Conservation (phyloP, 2,329 filamentous ascomycete genomes). For the Phialemoniopsis sp. region DNA sequence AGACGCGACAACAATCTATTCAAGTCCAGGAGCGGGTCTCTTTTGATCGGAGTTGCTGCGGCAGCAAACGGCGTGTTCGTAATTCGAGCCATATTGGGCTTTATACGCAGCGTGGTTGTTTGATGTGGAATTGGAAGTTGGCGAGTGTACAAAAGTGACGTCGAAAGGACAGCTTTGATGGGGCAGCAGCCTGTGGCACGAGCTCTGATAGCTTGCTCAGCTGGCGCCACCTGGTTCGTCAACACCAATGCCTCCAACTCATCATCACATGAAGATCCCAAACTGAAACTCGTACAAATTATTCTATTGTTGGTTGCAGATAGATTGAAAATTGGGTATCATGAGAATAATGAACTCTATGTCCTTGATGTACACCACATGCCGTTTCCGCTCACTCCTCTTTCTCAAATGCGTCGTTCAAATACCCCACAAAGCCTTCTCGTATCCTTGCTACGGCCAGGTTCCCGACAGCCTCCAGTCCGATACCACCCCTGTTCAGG, state of each 20-base stretch:
- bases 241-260: too few species aligned
- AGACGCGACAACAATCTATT: constrained; percentile 62
- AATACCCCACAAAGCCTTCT: constrained; percentile 61
- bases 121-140: too few species aligned
- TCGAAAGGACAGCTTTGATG: too few species aligned
- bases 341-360: neutral
- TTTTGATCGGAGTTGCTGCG: neutral
- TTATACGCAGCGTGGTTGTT: too few species aligned
- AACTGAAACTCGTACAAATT: too few species aligned
- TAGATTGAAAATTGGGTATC: too few species aligned
- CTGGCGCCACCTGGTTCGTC: too few species aligned
- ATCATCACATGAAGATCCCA: too few species aligned
- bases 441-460: constrained; percentile 51
- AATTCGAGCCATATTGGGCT: neutral
- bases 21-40: constrained; percentile 46
- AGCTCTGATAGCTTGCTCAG: too few species aligned
- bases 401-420: constrained; percentile 62
- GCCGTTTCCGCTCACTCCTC: constrained; percentile 33
- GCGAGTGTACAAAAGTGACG: too few species aligned
- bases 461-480: constrained; percentile 49
- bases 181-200: too few species aligned
- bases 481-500: constrained; percentile 69
- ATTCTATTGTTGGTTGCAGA: too few species aligned
- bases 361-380: neutral
- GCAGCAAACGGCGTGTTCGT: neutral